Conservation (phyloP, 441 rosid genomes). For the Iberis amara region DNA sequence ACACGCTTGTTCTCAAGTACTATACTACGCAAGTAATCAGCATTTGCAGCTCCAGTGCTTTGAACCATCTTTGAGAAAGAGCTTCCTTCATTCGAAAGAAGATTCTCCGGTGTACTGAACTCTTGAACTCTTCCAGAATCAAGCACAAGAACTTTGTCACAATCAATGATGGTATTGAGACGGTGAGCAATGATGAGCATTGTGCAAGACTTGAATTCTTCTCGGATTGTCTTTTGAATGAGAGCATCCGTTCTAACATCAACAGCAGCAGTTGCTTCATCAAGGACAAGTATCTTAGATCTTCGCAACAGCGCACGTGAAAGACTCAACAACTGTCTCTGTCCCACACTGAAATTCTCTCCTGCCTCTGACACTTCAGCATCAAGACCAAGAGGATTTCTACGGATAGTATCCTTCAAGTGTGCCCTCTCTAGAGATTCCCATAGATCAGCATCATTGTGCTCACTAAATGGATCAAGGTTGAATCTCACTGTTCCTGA, state of each 20-base stretch:
- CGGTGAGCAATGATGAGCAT: conserved; percentile 94
- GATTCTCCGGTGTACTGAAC: conserved; percentile 61
- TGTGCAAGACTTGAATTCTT: conserved; percentile 86
- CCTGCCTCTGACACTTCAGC: conserved; percentile 91
- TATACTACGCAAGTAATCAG: conserved; percentile 74
- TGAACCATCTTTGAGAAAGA: conserved; percentile 92
- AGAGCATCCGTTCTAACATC: conserved; percentile 94
- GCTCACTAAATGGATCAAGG: conserved; percentile 90
- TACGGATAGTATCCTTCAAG: conserved; percentile 71
- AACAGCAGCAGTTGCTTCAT: conserved; percentile 97
- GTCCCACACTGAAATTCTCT: conserved; percentile 93
- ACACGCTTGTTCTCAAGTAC: conserved; percentile 44
- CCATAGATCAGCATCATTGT: conserved; percentile 91
- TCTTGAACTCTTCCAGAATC: conserved; percentile 88
- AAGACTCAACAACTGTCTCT: conserved; percentile 86
- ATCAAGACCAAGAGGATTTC: conserved; percentile 74
- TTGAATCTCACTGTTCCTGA: conserved; percentile 92
- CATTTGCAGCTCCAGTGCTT: conserved; percentile 91
- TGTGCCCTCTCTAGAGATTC: conserved; percentile 94
- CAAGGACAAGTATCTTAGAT: conserved; percentile 91
- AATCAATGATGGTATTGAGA: conserved; percentile 86
- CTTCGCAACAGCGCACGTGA: conserved; percentile 84
- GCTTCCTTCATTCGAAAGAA: conserved; percentile 62
- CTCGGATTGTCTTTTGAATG: conserved; percentile 87
- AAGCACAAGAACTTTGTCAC: conserved; percentile 75